A percentile compares a stretch with the other conserved stretches of the same genome.
Conservation (phyloP, 2,329 filamentous ascomycete genomes). For the Metarhizium album region DNA sequence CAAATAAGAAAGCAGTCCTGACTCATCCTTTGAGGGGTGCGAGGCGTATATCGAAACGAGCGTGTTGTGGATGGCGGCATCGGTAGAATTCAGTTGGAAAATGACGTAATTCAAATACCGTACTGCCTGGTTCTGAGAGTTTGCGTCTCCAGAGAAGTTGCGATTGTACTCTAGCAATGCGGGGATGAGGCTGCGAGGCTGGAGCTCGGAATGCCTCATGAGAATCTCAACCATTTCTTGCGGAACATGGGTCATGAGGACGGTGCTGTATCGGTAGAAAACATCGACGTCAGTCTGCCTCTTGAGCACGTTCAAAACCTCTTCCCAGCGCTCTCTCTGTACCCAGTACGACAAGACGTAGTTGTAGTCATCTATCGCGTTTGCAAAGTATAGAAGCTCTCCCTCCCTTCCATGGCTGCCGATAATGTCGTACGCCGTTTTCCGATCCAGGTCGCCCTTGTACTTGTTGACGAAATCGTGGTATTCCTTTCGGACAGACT, state of each 20-base stretch:
- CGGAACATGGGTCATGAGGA: slow-evolving; percentile 85
- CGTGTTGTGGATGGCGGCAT: slow-evolving; percentile 91
- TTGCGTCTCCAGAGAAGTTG: slow-evolving; percentile 49
- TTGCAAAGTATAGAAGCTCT: slow-evolving; percentile 85
- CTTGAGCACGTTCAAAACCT: slow-evolving; percentile 80
- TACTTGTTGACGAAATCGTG: slow-evolving; percentile 80
- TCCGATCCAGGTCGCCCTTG: slow-evolving; percentile 77
- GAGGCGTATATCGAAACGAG: slow-evolving; percentile 93
- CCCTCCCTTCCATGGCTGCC: slow-evolving; percentile 91
- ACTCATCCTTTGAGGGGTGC: slow-evolving; percentile 71
- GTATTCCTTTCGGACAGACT: slow-evolving; percentile 63
- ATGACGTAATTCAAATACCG: slow-evolving; percentile 91
- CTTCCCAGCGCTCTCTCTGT: slow-evolving; percentile 82
- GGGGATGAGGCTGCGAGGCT: slow-evolving; percentile 81
- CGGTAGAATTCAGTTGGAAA: slow-evolving; percentile 67
- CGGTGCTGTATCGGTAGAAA: slow-evolving; percentile 93
- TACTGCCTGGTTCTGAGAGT: slow-evolving; percentile 78
- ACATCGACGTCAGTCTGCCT: slow-evolving; percentile 86
- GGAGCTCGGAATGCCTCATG: slow-evolving; percentile 79
- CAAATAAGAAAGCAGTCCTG: slow-evolving; percentile 76
- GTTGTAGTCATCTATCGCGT: slow-evolving; percentile 79
- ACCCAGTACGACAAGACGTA: slow-evolving; percentile 97
- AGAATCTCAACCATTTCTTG: slow-evolving; percentile 87
- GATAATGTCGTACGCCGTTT: slow-evolving; percentile 91
- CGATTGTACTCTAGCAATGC: slow-evolving; percentile 91